Evolutionary conservation across 2,329 filamentous ascomycete species (phyloP).

Genomic region (Spiromastix sp.): DNA sequence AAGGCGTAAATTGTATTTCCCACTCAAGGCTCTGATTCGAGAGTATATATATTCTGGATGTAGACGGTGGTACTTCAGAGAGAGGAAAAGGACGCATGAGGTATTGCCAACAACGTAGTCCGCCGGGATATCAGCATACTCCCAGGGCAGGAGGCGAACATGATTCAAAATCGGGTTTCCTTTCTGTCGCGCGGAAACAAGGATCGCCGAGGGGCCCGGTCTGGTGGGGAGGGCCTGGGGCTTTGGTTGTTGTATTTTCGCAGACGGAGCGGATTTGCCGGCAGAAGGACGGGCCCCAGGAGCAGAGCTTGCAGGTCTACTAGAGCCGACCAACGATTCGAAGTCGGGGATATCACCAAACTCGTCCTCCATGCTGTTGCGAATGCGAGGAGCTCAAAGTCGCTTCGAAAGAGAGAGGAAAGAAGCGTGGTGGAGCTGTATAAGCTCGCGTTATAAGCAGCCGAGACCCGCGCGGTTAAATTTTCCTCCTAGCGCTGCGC

Average conservation of each 20-base stretch:
- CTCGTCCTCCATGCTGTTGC: slow-evolving; percentile 34
- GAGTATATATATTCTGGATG: slow-evolving; percentile 98
- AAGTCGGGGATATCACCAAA: slow-evolving; percentile 39
- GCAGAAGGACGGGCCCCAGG: slow-evolving; percentile 32
- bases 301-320: slow-evolving; percentile 16
- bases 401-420: slow-evolving; percentile 6
- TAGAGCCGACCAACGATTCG: slow-evolving; percentile 23
- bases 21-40: slow-evolving; percentile 72
- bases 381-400: slow-evolving; percentile 12
- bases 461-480: slow-evolving; percentile 3
- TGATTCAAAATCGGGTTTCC: slow-evolving; percentile 85
- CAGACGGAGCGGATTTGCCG: slow-evolving; percentile 16
- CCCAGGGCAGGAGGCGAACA: slow-evolving; percentile 78
- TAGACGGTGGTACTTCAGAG: slow-evolving; percentile 91
- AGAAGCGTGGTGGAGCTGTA: too few relatives aligned
- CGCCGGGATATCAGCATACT: slow-evolving; percentile 92
- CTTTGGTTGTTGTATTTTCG: slow-evolving; percentile 70
- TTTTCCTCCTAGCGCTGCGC: too few relatives aligned
- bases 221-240: slow-evolving; percentile 70
- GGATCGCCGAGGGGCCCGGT: slow-evolving; percentile 61
- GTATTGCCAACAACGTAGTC: slow-evolving; percentile 84
- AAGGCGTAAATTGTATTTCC: slow-evolving; percentile 77
- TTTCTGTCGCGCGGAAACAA: slow-evolving; percentile 86
- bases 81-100: slow-evolving; percentile 85
- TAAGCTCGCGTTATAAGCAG: too few relatives aligned